phyloP scores from a whole-genome alignment of 2,329 filamentous ascomycete genomes.

The Sclerotinia glacialis region DNA sequence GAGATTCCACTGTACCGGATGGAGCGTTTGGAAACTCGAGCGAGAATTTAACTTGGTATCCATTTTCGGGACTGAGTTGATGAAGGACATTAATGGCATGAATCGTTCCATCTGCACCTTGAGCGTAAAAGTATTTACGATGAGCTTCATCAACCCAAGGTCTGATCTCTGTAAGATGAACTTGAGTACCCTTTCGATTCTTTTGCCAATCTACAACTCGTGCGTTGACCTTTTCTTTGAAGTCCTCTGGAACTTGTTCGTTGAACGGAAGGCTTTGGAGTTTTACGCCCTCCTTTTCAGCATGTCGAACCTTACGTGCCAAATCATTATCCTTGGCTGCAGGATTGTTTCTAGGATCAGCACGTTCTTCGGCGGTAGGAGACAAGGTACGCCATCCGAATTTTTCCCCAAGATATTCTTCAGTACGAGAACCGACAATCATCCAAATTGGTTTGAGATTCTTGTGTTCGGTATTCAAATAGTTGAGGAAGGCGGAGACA shows the following conservation, averaged over 20 bases:
- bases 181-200: conserved; percentile 77
- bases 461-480: conserved; percentile 68
- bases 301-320: conserved; percentile 77
- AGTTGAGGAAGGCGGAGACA: conserved; percentile 70
- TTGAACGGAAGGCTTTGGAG: conserved; percentile 70
- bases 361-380: conserved; percentile 83
- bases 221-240: conserved; percentile 66
- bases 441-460: conserved; percentile 82
- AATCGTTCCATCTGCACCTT: conserved; percentile 69
- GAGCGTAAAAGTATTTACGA: conserved; percentile 80
- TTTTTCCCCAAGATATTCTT: conserved; percentile 75
- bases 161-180: conserved; percentile 84
- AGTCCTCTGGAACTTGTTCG: conserved; percentile 59
- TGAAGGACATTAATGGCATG: conserved; percentile 78
- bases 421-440: conserved; percentile 73
- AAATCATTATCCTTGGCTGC: conserved; percentile 72
- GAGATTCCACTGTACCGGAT: conserved; percentile 81
- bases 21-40: conserved; percentile 86
- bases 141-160: conserved; percentile 85
- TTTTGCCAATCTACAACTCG: conserved; percentile 77
- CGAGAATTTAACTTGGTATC: conserved; percentile 95
- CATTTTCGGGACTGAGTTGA: conserved; percentile 74
- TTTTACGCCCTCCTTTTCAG: conserved; percentile 80
- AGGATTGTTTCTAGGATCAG: conserved; percentile 68
- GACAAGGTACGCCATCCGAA: conserved; percentile 87